Conservation (phyloP, 2,329 filamentous ascomycete species). For the Zelopaecilomyces penicillatus region DNA sequence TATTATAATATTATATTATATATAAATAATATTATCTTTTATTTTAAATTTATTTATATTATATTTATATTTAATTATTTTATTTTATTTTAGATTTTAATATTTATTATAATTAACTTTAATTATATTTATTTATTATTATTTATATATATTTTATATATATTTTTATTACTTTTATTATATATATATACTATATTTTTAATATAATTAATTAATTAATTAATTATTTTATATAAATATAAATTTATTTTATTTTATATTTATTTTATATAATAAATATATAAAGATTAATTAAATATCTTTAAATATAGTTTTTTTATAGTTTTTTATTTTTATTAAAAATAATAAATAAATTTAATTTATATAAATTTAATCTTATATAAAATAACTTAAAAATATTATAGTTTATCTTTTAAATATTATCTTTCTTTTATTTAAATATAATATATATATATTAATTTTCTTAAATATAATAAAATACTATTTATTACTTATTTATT, state of each 20-base stretch:
- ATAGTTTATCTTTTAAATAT: neutral
- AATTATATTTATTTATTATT: neutral
- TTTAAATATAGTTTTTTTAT: no score
- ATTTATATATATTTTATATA: neutral
- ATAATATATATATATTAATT: neutral
- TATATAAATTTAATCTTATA: neutral
- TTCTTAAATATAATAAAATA: neutral
- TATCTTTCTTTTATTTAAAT: neutral
- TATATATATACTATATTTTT: neutral
- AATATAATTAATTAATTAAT: neutral
- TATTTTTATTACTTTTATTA: no score
- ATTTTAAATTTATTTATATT: neutral
- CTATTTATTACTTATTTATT: neutral
- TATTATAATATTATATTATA: neutral
- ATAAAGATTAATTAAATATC: no score
- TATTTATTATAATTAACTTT: neutral
- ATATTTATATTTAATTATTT: no score
- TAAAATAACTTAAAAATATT: neutral
- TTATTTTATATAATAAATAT: no score
- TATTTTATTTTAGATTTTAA: neutral
- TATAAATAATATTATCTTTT: neutral
- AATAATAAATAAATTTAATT: neutral
- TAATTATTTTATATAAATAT: neutral
- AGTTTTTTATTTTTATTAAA: neutral
- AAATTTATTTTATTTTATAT: neutral